Percentiles rank a stretch among this genome's conserved stretches.
Conservation (phyloP, 164 flowering plant species). For the Cinnamomum chago region DNA sequence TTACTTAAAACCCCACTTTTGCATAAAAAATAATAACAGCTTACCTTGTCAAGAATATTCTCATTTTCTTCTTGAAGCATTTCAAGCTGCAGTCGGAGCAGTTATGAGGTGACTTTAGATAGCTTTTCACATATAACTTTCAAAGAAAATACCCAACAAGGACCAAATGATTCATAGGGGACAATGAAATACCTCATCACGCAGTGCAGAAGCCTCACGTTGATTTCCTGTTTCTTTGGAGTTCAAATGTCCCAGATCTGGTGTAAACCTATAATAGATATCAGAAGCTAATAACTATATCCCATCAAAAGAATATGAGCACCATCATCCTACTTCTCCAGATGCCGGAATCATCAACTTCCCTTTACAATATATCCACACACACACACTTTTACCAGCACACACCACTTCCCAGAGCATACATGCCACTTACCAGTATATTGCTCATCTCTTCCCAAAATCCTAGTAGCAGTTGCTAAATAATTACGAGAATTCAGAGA, state of each 20-base stretch:
- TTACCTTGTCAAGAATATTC: conserved; percentile 68
- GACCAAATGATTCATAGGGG: neutral
- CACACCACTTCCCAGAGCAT: no score
- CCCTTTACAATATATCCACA: neutral
- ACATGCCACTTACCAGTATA: no score
- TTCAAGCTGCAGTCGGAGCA: conserved; percentile 69
- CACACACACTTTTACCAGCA: no score
- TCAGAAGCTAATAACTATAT: neutral
- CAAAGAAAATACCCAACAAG: neutral
- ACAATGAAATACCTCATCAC: conserved; percentile 65
- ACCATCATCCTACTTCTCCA: neutral
- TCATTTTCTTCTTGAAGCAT: conserved; percentile 97
- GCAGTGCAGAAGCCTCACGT: conserved; percentile 75
- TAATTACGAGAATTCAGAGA: no score
- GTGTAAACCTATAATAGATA: conserved; percentile 32
- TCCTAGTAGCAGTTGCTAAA: no score
- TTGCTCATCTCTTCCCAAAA: no score
- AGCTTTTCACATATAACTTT: neutral
- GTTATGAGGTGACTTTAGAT: neutral
- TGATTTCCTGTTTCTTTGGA: conserved; percentile 47
- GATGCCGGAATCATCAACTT: neutral
- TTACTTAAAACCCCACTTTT: neutral
- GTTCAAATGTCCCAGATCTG: conserved; percentile 36
- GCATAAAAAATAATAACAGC: conserved; percentile 1
- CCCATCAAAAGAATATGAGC: neutral